Percentiles rank a stretch among this genome's conserved stretches.
Evolutionary conservation across 1,284 basidiomycete species (phyloP).

Genomic region (Takashimella tepidaria): DNA sequence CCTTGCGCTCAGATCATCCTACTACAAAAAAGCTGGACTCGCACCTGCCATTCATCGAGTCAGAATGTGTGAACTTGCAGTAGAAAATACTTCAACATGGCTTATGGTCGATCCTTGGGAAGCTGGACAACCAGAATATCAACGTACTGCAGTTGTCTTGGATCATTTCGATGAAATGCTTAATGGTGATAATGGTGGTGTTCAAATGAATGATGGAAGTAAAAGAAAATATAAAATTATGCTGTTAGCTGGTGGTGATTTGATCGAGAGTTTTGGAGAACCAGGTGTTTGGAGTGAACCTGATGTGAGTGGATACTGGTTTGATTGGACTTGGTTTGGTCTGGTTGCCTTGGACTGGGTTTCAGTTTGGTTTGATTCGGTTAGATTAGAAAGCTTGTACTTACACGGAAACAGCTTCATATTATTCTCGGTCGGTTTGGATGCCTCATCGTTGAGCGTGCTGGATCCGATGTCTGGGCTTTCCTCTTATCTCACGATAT

Average conservation of each 20-base stretch:
- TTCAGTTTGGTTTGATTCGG: too few species aligned
- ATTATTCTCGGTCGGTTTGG: constrained; percentile 94
- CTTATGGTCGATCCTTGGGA: constrained; percentile 96
- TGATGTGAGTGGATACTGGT: constrained; percentile 60
- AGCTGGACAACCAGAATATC: constrained; percentile 81
- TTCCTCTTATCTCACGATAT: constrained; percentile 56
- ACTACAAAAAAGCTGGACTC: constrained; percentile 86
- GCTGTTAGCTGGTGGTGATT: constrained; percentile 92
- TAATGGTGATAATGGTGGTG: constrained; percentile 61
- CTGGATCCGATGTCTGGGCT: constrained; percentile 79
- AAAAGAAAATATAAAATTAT: constrained; percentile 60
- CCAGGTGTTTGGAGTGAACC: constrained; percentile 89
- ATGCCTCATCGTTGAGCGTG: constrained; percentile 89
- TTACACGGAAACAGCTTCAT: too few species aligned
- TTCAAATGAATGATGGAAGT: constrained; percentile 41
- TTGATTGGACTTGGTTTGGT: too few species aligned
- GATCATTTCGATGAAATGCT: constrained; percentile 94
- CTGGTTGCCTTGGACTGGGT: too few species aligned
- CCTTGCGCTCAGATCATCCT: constrained; percentile 56
- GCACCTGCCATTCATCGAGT: constrained; percentile 75
- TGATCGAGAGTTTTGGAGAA: constrained; percentile 95
- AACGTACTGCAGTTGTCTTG: constrained; percentile 90
- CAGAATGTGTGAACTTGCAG: constrained; percentile 80
- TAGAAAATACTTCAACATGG: constrained; percentile 58
- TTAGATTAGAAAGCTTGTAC: too few species aligned